A percentile compares a stretch with the other conserved stretches of the same genome.
These are phyloP conservation scores for Lepidium aucheri DNA, from an alignment of 345 rosid genomes.

Conservation along the genomic window DNA sequence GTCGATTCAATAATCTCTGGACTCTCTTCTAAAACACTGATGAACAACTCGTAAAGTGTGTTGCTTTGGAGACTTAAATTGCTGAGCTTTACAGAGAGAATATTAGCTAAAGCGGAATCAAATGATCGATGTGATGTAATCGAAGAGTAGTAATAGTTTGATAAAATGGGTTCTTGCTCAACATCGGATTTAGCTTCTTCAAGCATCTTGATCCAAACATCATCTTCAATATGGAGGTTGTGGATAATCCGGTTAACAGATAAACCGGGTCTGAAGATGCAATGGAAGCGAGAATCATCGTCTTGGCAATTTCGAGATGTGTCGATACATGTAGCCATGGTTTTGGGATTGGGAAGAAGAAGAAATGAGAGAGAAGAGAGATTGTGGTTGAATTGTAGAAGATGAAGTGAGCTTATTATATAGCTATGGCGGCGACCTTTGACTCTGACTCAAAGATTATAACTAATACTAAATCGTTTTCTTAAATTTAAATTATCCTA, in stretches of 20 bases:
- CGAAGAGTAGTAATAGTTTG: conserved; percentile 49
- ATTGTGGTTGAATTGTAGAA: conserved; percentile 1
- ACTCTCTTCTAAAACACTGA: conserved; percentile 39
- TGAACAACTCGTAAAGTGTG: conserved; percentile 52
- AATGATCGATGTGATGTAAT: conserved; percentile 52
- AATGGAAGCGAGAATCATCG: conserved; percentile 28
- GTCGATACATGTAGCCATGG: conserved; percentile 73
- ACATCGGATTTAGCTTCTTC: conserved; percentile 65
- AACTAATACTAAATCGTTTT: too few species aligned
- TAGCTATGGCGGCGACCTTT: neutral
- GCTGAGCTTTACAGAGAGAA: conserved; percentile 57
- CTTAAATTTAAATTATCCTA: neutral
- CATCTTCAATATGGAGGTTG: conserved; percentile 13
- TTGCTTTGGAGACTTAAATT: conserved; percentile 38
- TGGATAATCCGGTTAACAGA: conserved; percentile 28
- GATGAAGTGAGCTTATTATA: conserved; percentile 13
- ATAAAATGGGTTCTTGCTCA: conserved; percentile 55
- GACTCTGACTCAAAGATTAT: neutral
- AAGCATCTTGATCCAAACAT: conserved; percentile 50
- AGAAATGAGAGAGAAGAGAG: neutral
- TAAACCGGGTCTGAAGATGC: conserved; percentile 32
- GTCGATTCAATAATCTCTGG: conserved; percentile 40
- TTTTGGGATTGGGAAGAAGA: neutral
- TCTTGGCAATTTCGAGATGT: conserved; percentile 31
- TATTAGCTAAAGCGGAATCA: conserved; percentile 54